Percentiles rank a stretch among this genome's conserved stretches.
Conservation (phyloP, 2,329 filamentous ascomycete genomes). For the Talaromyces sp. region DNA sequence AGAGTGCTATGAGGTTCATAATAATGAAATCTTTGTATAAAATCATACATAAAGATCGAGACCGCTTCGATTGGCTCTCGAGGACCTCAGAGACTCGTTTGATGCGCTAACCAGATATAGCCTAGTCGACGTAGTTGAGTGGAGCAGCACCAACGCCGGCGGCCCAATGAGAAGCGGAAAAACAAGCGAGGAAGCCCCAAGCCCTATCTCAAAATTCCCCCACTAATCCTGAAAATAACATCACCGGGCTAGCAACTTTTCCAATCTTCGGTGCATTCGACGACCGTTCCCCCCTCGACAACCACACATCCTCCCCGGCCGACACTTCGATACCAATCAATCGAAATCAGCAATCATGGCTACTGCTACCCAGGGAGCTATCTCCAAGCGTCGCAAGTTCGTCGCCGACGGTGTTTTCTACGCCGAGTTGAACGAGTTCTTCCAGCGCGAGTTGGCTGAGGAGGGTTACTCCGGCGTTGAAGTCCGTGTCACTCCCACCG, state of each 20-base stretch:
- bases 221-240: conserved; percentile 25
- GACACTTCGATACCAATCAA: conserved; percentile 19
- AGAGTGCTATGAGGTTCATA: not conserved
- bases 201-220: conserved; percentile 35
- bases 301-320: conserved; percentile 24
- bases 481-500: conserved; percentile 98
- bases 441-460: conserved; percentile 99
- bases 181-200: conserved; percentile 32
- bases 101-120: not conserved
- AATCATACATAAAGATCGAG: not conserved
- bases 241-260: conserved; percentile 13
- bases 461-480: conserved; percentile 99
- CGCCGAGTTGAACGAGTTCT: conserved; percentile 99
- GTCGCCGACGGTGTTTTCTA: conserved; percentile 99
- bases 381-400: conserved; percentile 61
- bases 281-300: conserved; percentile 20
- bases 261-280: conserved; percentile 20
- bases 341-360: conserved; percentile 38
- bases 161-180: conserved; percentile 12
- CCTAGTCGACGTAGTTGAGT: not conserved
- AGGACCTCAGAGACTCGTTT: not conserved
- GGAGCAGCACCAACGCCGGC: not conserved
- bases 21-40: not conserved
- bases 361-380: conserved; percentile 43
- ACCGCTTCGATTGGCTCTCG: not conserved